Percentiles rank a stretch among this genome's conserved stretches.
These are phyloP conservation scores for Polyplosphaeria fusca DNA, from an alignment of 495 filamentous ascomycete genomes.

Conservation along the genomic window DNA sequence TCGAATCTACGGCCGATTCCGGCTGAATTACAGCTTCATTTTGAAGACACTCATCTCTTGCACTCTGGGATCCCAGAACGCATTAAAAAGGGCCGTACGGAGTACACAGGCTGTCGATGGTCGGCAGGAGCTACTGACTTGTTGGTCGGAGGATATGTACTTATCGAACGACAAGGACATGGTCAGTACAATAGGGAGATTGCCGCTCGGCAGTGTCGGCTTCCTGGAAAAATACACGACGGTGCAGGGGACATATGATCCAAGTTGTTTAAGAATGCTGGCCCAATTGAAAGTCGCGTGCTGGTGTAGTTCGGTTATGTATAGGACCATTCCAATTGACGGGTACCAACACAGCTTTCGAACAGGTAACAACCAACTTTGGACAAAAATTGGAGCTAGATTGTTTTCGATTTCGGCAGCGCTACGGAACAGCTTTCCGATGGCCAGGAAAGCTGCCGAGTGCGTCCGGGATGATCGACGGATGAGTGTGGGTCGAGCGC, in stretches of 20 bases:
- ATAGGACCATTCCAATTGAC: too few species aligned
- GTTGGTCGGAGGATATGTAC: neutral
- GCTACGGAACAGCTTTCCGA: conserved; percentile 10
- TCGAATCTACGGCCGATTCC: neutral
- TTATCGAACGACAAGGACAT: conserved; percentile 3
- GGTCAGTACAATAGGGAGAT: neutral
- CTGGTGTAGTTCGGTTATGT: too few species aligned
- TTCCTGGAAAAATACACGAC: neutral
- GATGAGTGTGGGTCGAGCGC: neutral
- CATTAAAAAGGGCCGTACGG: neutral
- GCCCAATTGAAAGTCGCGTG: neutral
- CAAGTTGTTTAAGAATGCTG: neutral
- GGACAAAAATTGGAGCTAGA: neutral
- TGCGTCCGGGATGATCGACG: conserved; percentile 24
- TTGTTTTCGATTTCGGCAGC: neutral
- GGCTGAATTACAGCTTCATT: conserved; percentile 3
- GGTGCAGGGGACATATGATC: neutral
- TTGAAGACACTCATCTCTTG: neutral
- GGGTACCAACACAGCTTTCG: neutral
- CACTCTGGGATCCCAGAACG: neutral
- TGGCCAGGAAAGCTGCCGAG: neutral
- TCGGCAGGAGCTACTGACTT: neutral
- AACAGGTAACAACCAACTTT: neutral
- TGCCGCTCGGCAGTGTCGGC: neutral
- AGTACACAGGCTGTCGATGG: neutral